A percentile compares a stretch with the other conserved stretches of the same genome.
These are phyloP conservation scores for Clarireedia hainanense DNA, from an alignment of 2,329 filamentous ascomycete species.

Conservation along the genomic window DNA sequence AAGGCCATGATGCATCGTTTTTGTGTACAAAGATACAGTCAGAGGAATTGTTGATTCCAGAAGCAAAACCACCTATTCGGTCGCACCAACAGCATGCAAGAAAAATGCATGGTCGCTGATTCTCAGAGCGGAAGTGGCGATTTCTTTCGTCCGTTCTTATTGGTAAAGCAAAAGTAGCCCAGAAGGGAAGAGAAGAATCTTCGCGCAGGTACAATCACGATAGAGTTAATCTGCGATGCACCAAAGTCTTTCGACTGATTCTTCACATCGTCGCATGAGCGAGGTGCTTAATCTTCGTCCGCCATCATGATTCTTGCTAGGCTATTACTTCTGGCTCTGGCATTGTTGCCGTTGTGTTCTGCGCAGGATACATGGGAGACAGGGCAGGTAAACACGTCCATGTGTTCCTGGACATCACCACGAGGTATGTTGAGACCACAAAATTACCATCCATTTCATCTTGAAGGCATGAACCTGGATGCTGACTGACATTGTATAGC, in stretches of 20 bases:
- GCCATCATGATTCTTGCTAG: conserved; percentile 14
- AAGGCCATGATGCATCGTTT: not conserved
- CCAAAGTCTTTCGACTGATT: conserved; percentile 12
- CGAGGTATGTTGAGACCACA: conserved; percentile 28
- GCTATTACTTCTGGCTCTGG: conserved; percentile 11
- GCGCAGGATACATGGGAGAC: conserved; percentile 45
- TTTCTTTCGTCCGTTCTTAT: not conserved
- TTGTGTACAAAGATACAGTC: conserved; percentile 3
- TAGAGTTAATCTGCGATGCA: conserved; percentile 8
- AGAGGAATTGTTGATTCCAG: conserved; percentile 1
- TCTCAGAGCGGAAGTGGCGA: conserved; percentile 11
- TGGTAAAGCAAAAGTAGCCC: not conserved
- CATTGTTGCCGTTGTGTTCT: conserved; percentile 21
- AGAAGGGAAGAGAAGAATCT: not conserved
- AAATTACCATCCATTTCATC: not conserved
- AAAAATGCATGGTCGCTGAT: conserved; percentile 6
- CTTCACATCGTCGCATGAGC: not conserved
- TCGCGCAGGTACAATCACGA: conserved; percentile 2
- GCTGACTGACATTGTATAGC: conserved; percentile 34
- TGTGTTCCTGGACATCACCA: conserved; percentile 48
- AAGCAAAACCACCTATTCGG: conserved; percentile 4
- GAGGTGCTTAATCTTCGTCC: not conserved
- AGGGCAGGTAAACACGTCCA: conserved; percentile 47
- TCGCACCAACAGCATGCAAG: conserved; percentile 8
- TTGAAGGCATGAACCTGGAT: not conserved